Base-by-base conservation (phyloP, 2,329 filamentous ascomycete species). In the Fusarium hainanense region DNA sequence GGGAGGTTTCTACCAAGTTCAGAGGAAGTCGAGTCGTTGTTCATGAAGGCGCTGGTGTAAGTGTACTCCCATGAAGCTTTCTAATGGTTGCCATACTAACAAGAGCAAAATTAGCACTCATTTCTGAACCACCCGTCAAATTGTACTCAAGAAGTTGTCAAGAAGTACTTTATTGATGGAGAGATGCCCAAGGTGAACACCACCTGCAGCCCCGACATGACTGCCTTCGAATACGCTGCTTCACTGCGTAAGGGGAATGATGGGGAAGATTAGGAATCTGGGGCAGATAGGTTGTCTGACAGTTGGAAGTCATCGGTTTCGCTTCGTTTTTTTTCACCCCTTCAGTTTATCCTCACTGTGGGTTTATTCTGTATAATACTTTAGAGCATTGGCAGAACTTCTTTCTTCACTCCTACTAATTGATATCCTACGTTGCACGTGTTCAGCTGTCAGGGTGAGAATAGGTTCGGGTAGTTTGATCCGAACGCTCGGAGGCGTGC, bases 31-130 rank as follows among this genome's bases (percentile, higher is more conserved):
- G 61, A 8, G 23, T 64, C 6, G 8, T 64, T 20, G 40, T 64
- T 2, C 61, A 64, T 6, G 51, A 64, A 30, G 61, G 61, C 8
- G 59, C 43, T 0, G 61, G 61, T 13, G 61, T 63, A 41, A 50
- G 61, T 50, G 7, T 4, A 21, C 2, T 2, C 7, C 46, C 27
- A 27, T 27, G 27, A 27, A 27, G 25, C 3, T 27, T 1, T 27
- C 9, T 25, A 3, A 25, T 25, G 25, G 8, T 8, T 9, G 7
- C 7, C 25, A 3, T 25, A 25, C 8, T 25, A 25, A 25, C 25
- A 25, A 25, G 25, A 25, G 25, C 25, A 27, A 27, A 27, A 27
- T 2, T 27, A 27, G 25, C 25, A 27, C 25, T 27, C 25, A 27
- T 27, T 27, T 27, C 3, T 2, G 25, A 27, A 27, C 25, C 25